These are phyloP conservation scores for Coniochaeta sp. DNA, from an alignment of 2,329 filamentous ascomycete species.

Conservation along the genomic window DNA sequence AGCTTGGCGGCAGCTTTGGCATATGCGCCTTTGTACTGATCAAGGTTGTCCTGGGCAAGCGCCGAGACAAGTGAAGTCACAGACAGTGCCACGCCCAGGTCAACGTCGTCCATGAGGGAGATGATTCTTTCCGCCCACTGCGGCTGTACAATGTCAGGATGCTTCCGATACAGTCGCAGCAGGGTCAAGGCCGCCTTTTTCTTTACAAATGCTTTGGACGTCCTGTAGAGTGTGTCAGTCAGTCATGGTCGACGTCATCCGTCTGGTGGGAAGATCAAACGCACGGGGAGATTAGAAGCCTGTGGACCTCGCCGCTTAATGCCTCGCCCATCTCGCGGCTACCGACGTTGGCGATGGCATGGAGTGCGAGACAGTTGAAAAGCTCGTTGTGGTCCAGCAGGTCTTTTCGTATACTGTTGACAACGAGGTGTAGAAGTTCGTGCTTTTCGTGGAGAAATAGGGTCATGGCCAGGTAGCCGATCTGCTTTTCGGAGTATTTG, in stretches of 20 bases:
- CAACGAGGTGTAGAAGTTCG: slow-evolving; percentile 89
- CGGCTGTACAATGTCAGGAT: slow-evolving; percentile 85
- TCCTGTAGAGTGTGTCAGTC: slow-evolving; percentile 24
- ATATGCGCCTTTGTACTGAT: slow-evolving; percentile 90
- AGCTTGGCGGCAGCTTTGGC: slow-evolving; percentile 85
- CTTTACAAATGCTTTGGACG: slow-evolving; percentile 95
- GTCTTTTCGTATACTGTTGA: slow-evolving; percentile 98
- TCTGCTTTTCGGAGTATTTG: slow-evolving; percentile 99
- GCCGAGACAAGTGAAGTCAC: slow-evolving; percentile 95
- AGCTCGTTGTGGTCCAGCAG: slow-evolving; percentile 91
- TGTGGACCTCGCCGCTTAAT: slow-evolving; percentile 83
- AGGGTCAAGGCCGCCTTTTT: slow-evolving; percentile 96
- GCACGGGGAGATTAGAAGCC: slow-evolving; percentile 88
- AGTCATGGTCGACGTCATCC: slow-evolving; percentile 1
- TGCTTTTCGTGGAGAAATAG: slow-evolving; percentile 96
- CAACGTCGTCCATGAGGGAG: slow-evolving; percentile 94
- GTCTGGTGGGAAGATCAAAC: slow-evolving; percentile 28
- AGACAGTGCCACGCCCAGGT: slow-evolving; percentile 89
- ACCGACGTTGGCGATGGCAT: slow-evolving; percentile 97
- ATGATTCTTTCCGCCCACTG: slow-evolving; percentile 98
- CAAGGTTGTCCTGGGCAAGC: slow-evolving; percentile 86
- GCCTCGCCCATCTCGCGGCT: slow-evolving; percentile 96
- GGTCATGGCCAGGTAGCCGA: slow-evolving; percentile 95
- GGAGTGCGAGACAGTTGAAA: slow-evolving; percentile 92
- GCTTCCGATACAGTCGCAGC: slow-evolving; percentile 88